Percentiles rank a stretch among this genome's conserved stretches.
Conservation (phyloP, 768 basidiomycete species). For the Gloeophyllum trabeum region DNA sequence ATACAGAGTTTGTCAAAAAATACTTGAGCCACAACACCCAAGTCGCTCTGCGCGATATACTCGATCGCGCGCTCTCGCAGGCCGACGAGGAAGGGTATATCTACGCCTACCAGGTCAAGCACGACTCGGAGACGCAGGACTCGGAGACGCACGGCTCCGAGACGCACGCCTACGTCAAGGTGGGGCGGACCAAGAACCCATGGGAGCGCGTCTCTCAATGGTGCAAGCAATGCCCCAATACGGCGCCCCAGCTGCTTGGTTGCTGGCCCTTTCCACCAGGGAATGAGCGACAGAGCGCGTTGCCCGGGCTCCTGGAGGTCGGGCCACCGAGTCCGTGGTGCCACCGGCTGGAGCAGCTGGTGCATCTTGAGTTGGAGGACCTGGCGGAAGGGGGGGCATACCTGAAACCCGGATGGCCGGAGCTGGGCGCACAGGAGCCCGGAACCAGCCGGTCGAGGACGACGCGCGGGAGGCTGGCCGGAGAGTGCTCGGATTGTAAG, state of each 20-base stretch:
- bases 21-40: constrained; percentile 53
- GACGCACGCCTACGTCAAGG: constrained; percentile 54
- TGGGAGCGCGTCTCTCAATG: constrained; percentile 67
- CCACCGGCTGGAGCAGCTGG: constrained; percentile 66
- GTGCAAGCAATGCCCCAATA: constrained; percentile 73
- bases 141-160: constrained; percentile 17
- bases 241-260: constrained; percentile 61
- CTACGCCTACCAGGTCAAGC: constrained; percentile 62
- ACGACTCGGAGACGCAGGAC: constrained; percentile 14
- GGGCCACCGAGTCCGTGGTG: constrained; percentile 55
- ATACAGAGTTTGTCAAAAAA: no score
- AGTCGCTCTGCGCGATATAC: constrained; percentile 38
- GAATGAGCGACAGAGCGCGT: constrained; percentile 19
- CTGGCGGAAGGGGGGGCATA: constrained; percentile 47
- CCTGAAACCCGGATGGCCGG: constrained; percentile 37
- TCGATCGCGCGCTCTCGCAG: constrained; percentile 38
- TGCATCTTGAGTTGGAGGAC: constrained; percentile 75
- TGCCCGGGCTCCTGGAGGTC: constrained; percentile 52
- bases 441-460: neutral
- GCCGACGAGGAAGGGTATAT: constrained; percentile 68
- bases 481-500: neutral
- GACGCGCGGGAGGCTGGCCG: constrained; percentile 2
- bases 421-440: constrained; percentile 1
- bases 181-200: constrained; percentile 68
- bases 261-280: constrained; percentile 56